Conservation (phyloP, 768 basidiomycete genomes). For the Neoboletus magnificus region DNA sequence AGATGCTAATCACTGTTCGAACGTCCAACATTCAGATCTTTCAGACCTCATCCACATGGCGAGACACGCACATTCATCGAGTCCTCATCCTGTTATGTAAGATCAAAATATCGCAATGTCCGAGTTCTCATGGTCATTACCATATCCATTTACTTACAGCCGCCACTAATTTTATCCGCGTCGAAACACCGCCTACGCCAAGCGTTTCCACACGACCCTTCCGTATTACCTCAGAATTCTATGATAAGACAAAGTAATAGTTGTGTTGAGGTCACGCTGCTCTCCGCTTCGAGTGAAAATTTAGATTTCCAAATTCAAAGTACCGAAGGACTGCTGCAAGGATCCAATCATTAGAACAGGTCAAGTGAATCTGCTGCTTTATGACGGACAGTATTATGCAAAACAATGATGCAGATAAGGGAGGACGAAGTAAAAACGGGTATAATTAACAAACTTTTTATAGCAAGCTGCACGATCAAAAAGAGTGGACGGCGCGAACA, state of each 20-base stretch:
- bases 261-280: not conserved
- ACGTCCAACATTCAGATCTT: too few species aligned
- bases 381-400: not conserved
- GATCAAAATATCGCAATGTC: too few species aligned
- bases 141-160: too few species aligned
- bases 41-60: too few species aligned
- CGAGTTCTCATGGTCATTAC: not conserved
- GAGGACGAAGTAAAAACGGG: not conserved
- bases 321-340: not conserved
- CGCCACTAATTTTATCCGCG: not conserved
- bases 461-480: not conserved
- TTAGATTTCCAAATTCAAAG: not conserved
- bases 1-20: too few species aligned
- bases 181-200: too few species aligned
- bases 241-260: not conserved
- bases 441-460: conserved; percentile 13
- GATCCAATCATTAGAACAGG: not conserved
- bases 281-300: not conserved
- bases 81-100: too few species aligned
- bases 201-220: not conserved
- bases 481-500: conserved; percentile 17
- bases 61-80: not conserved
- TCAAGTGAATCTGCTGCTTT: not conserved
- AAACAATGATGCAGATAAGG: not conserved
- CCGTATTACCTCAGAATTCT: not conserved